Base-by-base conservation (phyloP, 2,329 filamentous ascomycete species). In the Zarea fungicola region DNA sequence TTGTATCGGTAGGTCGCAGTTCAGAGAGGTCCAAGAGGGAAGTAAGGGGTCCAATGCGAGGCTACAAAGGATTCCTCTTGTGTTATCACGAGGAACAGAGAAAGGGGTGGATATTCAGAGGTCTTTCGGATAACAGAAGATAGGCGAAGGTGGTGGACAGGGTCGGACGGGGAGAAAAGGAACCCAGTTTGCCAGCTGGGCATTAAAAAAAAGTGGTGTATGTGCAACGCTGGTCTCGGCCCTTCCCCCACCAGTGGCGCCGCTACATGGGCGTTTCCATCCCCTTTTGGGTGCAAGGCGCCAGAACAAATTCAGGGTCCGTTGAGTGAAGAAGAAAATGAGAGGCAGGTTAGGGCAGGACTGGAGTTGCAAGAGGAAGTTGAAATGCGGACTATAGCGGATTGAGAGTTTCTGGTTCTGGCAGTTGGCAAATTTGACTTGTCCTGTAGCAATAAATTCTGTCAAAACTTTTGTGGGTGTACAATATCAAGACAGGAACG, bases 1-100 rank as follows among this genome's bases (percentile, higher is more conserved):
- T 71, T 61, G 71, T 64, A 56, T 77, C 72, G 49, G 47, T 47
- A 36, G 52, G 41, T 54, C 53, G 52, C n/a, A 42, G 45, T 48
- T 31, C 26, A 46, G 43, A 36, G 29, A 48, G 47, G 37, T 50
- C 31, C 43, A 21, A 28, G 32, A 42, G n/a, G 39, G 42, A 40
- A 23, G 29, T 29, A 29, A 50, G 40, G n/a, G n/a, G 42, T 47
- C 44, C 44, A 16, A 41, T 40, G 35, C 36, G 44, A 47, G 8
- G 36, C 28, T 47, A 40, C 36, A 32, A 19, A 19, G 22, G 10
- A n/a, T 10, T 47, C 36, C 44, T 34, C 26, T 34, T 41, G 36
- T 19, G 42, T 18, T 26, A 47, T 31, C 31, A 37, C 18, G 42
- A 48, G 39, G 26, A 39, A 32, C 42, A 45, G 34, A 29, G 34